Evolutionary conservation across 495 filamentous ascomycete species (phyloP).

Genomic region (Clohesyomyces aquaticus): DNA sequence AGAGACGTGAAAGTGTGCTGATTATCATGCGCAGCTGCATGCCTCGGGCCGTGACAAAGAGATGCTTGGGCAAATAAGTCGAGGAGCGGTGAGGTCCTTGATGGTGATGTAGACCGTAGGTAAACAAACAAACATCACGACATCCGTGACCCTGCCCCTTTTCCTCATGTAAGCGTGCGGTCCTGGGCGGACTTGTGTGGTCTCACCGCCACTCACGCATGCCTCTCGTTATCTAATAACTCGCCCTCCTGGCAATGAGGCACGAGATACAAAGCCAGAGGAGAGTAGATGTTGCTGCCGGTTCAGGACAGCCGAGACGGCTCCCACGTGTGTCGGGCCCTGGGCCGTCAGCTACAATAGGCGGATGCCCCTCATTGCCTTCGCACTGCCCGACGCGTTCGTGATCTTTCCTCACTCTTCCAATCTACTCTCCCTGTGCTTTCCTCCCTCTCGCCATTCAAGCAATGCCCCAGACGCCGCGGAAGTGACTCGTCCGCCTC

Average conservation of each 20-base stretch:
- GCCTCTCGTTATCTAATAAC: conserved; percentile 70
- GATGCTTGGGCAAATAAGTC: conserved; percentile 29
- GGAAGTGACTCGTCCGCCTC: neutral
- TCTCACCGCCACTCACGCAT: no score
- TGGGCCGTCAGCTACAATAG: conserved; percentile 18
- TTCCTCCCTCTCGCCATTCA: conserved; percentile 7
- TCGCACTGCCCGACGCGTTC: conserved; percentile 18
- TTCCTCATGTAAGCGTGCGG: no score
- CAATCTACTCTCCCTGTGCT: conserved; percentile 11
- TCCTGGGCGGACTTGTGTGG: no score
- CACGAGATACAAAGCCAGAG: conserved; percentile 77
- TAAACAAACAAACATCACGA: conserved; percentile 1
- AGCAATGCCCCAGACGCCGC: conserved; percentile 12
- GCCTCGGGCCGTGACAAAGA: conserved; percentile 43
- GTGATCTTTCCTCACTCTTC: conserved; percentile 19
- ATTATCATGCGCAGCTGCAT: conserved; percentile 44
- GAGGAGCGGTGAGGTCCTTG: conserved; percentile 9
- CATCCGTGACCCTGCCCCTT: no score
- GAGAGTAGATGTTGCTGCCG: conserved; percentile 53
- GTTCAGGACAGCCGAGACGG: conserved; percentile 26
- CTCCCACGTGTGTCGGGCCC: conserved; percentile 23
- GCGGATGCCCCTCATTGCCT: conserved; percentile 6
- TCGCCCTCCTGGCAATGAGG: conserved; percentile 55
- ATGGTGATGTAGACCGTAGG: conserved; percentile 3
- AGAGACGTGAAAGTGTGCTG: neutral